Evolutionary conservation across 2,329 filamentous ascomycete species (phyloP).

Genomic region (Orbilia brochopaga): DNA sequence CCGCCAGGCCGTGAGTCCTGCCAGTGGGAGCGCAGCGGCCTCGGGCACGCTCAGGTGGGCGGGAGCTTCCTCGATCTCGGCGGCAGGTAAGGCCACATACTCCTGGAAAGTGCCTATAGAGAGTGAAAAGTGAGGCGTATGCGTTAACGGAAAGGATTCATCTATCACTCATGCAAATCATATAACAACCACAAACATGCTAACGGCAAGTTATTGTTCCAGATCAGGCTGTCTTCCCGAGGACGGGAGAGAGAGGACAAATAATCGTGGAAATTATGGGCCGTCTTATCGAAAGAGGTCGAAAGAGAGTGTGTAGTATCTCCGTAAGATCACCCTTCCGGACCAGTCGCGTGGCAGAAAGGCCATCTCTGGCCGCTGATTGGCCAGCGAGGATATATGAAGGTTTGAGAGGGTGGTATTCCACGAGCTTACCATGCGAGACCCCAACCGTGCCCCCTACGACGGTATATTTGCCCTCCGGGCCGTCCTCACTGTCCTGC

Average conservation of each 20-base stretch:
- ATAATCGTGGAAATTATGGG: conserved; percentile 16
- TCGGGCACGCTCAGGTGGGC: conserved; percentile 73
- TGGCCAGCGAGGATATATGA: conserved; percentile 21
- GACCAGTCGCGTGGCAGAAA: conserved; percentile 50
- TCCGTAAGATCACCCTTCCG: conserved; percentile 39
- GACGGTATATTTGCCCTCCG: conserved; percentile 71
- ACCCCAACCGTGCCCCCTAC: conserved; percentile 72
- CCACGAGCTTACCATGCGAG: conserved; percentile 56
- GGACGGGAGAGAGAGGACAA: not conserved
- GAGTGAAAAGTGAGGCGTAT: not conserved
- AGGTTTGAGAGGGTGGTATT: not conserved
- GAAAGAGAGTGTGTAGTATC: conserved; percentile 4
- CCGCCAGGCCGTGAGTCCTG: conserved; percentile 86
- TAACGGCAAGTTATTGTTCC: conserved; percentile 35
- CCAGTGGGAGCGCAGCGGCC: conserved; percentile 82
- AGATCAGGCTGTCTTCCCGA: conserved; percentile 46
- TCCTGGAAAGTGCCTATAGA: conserved; percentile 74
- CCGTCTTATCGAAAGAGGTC: conserved; percentile 37
- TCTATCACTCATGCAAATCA: too few species aligned
- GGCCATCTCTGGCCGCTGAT: conserved; percentile 31
- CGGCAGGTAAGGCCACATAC: conserved; percentile 70
- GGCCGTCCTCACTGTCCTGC: conserved; percentile 72
- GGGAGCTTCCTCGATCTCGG: conserved; percentile 78
- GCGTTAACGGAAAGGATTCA: conserved; percentile 35
- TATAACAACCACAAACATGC: not conserved